These are phyloP conservation scores for Dryas drummondii DNA, from an alignment of 306 rosid species.

Conservation along the genomic window DNA sequence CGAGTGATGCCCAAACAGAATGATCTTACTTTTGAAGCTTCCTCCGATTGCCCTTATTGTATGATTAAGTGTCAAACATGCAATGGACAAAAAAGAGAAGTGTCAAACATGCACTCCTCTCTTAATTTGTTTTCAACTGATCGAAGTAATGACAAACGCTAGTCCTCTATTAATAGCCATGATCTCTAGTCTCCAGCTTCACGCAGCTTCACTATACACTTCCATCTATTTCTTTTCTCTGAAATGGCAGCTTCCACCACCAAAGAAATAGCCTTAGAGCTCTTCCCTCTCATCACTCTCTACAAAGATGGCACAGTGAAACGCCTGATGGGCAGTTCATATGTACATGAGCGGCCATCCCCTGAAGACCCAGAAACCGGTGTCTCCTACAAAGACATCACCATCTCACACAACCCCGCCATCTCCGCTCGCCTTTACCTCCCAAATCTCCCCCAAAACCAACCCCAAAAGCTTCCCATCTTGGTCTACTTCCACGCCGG, in stretches of 20 bases:
- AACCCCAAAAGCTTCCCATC: conserved; percentile 32
- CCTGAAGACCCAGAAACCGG: conserved; percentile 32
- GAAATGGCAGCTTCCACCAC: not conserved
- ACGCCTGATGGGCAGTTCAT: conserved; percentile 31
- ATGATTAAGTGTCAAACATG: too few species aligned
- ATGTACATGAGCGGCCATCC: conserved; percentile 27
- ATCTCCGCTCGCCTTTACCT: conserved; percentile 50
- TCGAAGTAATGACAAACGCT: too few species aligned
- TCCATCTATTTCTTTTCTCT: not conserved
- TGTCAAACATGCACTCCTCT: too few species aligned
- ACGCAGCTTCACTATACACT: not conserved
- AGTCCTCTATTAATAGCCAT: too few species aligned
- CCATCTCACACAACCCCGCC: conserved; percentile 36
- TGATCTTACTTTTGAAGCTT: too few species aligned
- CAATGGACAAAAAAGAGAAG: too few species aligned
- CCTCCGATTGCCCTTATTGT: too few species aligned
- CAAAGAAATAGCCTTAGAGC: conserved; percentile 43
- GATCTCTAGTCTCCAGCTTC: too few species aligned
- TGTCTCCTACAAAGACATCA: conserved; percentile 49
- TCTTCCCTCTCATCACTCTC: conserved; percentile 40
- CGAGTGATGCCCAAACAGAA: too few species aligned
- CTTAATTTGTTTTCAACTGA: too few species aligned
- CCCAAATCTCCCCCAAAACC: conserved; percentile 22
- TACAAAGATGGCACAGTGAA: conserved; percentile 52
- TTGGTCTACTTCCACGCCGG: conserved; percentile 57